Evolutionary conservation across 164 flowering plant genomes (phyloP).

Genomic region (Liriodendron chinense): DNA sequence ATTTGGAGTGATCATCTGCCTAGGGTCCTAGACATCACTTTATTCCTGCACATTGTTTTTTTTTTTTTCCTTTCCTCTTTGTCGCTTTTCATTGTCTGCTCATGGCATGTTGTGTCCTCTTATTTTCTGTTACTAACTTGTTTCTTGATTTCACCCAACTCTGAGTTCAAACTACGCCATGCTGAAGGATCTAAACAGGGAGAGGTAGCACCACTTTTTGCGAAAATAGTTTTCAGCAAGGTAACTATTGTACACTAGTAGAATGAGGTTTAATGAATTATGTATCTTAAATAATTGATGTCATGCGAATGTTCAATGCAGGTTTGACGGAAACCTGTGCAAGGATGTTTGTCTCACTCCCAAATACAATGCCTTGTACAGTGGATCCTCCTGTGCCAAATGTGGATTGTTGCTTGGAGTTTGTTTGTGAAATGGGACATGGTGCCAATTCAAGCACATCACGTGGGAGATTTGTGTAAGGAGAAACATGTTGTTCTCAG

Average conservation of each 20-base stretch:
- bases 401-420: slow-evolving; percentile 89
- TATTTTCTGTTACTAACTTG: too few species aligned
- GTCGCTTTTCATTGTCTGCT: too few species aligned
- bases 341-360: slow-evolving; percentile 82
- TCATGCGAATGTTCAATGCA: slow-evolving; percentile 22
- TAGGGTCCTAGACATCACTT: too few species aligned
- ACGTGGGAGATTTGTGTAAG: slow-evolving; percentile 91
- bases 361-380: slow-evolving; percentile 90
- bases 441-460: slow-evolving; percentile 81
- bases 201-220: slow-evolving; percentile 76
- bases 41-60: too few species aligned
- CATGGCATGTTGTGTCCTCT: too few species aligned
- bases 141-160: too few species aligned
- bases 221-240: slow-evolving; percentile 81
- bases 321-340: slow-evolving; percentile 97
- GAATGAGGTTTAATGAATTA: background rate
- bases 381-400: slow-evolving; percentile 95
- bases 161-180: slow-evolving; percentile 42
- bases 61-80: background rate
- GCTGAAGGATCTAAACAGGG: slow-evolving; percentile 61
- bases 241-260: slow-evolving; percentile 28
- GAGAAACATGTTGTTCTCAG: slow-evolving; percentile 78
- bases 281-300: background rate
- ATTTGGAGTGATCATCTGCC: too few species aligned
- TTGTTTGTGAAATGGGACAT: slow-evolving; percentile 97